Conservation (phyloP, 2,329 filamentous ascomycete genomes). For the Cercospora beticola region DNA sequence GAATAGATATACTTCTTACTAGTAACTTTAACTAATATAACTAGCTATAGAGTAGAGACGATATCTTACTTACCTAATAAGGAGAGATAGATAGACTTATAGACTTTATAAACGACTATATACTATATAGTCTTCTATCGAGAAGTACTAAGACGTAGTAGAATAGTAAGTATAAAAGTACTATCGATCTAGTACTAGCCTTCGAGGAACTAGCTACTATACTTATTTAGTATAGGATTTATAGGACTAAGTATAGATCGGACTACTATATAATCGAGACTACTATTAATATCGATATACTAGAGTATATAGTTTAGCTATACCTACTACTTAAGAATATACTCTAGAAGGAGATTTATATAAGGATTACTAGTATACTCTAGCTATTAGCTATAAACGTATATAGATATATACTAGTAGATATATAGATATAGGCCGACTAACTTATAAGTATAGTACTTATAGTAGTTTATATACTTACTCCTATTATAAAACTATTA, state of each 20-base stretch:
- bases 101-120: not conserved
- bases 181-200: not conserved
- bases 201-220: not conserved
- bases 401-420: not conserved
- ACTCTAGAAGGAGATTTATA: not conserved
- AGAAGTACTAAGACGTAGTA: not conserved
- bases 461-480: not conserved
- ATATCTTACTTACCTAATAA: not conserved
- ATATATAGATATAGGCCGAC: not conserved
- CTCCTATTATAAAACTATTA: not conserved
- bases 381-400: not conserved
- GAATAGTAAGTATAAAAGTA: not conserved
- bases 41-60: not conserved
- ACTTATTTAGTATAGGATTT: not conserved
- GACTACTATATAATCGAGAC: not conserved
- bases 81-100: not conserved
- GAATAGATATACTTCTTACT: not conserved
- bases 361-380: not conserved
- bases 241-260: not conserved
- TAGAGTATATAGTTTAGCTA: not conserved
- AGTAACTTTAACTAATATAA: not conserved
- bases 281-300: not conserved
- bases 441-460: not conserved
- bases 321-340: not conserved
- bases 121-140: not conserved